phyloP scores from a whole-genome alignment of 148 eudicot species.

The Spergularia marina region DNA sequence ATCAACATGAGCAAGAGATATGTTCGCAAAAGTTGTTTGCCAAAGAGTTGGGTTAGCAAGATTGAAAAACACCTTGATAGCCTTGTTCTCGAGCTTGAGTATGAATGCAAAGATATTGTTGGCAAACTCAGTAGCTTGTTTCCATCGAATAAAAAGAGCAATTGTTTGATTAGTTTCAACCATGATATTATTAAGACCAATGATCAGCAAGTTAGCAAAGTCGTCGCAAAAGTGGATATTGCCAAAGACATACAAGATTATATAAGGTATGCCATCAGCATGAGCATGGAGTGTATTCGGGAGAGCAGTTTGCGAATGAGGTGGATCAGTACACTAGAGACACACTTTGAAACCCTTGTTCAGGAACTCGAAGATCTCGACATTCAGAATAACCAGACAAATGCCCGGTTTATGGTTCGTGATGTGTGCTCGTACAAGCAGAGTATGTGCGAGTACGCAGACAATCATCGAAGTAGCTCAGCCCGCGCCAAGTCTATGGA shows the following conservation, averaged over 20 bases:
- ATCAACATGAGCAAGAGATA: too few species aligned
- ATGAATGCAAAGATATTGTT: too few species aligned
- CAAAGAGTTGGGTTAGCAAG: too few species aligned
- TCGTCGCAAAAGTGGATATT: slow-evolving; percentile 14
- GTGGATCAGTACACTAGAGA: not conserved
- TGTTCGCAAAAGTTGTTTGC: too few species aligned
- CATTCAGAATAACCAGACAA: not conserved
- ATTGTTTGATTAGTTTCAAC: too few species aligned
- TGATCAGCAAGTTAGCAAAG: too few species aligned
- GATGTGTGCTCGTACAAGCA: not conserved
- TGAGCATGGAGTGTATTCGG: slow-evolving; percentile 2
- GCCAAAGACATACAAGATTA: not conserved
- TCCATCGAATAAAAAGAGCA: too few species aligned
- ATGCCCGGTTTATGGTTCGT: not conserved
- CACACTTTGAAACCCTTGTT: not conserved
- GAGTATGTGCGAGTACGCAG: not conserved
- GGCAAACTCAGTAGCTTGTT: too few species aligned
- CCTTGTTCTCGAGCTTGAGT: too few species aligned
- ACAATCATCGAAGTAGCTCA: not conserved
- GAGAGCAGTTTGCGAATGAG: not conserved
- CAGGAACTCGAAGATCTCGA: not conserved
- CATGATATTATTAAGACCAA: too few species aligned
- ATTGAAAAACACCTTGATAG: too few species aligned
- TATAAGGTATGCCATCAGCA: not conserved
- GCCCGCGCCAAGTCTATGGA: not conserved